These are phyloP conservation scores for Carex kokanica DNA, from an alignment of 176 grass and related monocot species.

Conservation along the genomic window DNA sequence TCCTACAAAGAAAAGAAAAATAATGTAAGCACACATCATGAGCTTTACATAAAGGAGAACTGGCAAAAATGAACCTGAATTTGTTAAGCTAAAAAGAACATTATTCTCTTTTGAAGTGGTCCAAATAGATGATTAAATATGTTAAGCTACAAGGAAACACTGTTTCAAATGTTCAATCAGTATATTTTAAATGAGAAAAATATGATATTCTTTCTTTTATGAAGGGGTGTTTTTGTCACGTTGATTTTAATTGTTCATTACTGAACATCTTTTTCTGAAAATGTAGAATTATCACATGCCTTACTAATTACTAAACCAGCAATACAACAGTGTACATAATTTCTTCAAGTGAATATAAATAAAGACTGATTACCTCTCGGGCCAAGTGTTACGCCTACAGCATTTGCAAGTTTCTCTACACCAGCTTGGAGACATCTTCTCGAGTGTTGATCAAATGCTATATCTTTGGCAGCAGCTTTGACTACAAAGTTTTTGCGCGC, in stretches of 20 bases:
- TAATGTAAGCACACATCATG: slow-evolving; percentile 10
- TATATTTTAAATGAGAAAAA: background rate
- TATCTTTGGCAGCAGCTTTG: slow-evolving; percentile 69
- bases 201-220: background rate
- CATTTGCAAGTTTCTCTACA: slow-evolving; percentile 84
- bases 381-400: slow-evolving; percentile 75
- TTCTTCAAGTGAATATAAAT: background rate
- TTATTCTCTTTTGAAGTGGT: background rate
- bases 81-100: background rate
- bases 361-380: slow-evolving; percentile 55
- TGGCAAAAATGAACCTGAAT: background rate
- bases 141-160: background rate
- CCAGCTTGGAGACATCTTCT: slow-evolving; percentile 77
- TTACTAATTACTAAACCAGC: background rate
- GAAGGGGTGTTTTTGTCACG: background rate
- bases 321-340: background rate
- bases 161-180: background rate
- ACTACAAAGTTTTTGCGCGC: slow-evolving; percentile 29
- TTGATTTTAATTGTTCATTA: background rate
- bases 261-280: background rate
- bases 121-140: background rate
- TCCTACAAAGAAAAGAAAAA: slow-evolving; percentile 33
- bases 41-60: background rate
- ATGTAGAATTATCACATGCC: background rate
- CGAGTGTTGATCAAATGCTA: slow-evolving; percentile 78